Evolutionary conservation across 371 early-diverging fungal species (phyloP).

Genomic region (Syncephalastrum racemosum): DNA sequence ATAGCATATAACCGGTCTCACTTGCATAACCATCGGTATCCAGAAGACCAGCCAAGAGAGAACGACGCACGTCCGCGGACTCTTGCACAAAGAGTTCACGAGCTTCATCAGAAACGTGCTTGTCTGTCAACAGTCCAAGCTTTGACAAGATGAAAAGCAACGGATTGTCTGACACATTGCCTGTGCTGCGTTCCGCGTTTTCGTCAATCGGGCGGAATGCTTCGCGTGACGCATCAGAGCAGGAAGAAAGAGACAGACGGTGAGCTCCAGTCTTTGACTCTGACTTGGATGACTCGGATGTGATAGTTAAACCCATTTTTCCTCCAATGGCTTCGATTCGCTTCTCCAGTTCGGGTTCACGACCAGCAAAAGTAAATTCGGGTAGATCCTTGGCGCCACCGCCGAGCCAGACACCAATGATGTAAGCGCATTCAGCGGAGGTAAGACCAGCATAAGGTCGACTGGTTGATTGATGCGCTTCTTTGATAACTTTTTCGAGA

Average conservation of each 20-base stretch:
- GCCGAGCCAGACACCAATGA: conserved; percentile 5
- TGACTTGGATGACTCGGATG: neutral
- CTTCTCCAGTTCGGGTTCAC: neutral
- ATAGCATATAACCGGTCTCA: neutral
- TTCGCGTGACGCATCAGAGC: neutral
- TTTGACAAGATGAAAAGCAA: conserved; percentile 1
- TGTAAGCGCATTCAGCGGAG: conserved; percentile 3
- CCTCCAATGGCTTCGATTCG: neutral
- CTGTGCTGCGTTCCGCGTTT: neutral
- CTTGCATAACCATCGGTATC: conserved; percentile 7
- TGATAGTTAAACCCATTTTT: neutral
- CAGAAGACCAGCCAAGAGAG: conserved; percentile 11
- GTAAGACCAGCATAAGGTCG: conserved; percentile 1
- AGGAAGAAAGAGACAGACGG: neutral
- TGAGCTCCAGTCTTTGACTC: neutral
- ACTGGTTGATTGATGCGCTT: conserved; percentile 1
- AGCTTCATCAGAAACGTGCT: conserved; percentile 1
- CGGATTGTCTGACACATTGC: neutral
- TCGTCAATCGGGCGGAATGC: neutral
- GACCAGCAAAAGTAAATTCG: no score
- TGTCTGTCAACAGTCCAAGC: neutral
- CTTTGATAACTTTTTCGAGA: neutral
- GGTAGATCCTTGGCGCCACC: neutral
- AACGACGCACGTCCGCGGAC: conserved; percentile 6
- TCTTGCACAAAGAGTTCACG: conserved; percentile 4